phyloP scores from a whole-genome alignment of 1,139 yeast genomes.

The Saccharomyces hybrid region DNA sequence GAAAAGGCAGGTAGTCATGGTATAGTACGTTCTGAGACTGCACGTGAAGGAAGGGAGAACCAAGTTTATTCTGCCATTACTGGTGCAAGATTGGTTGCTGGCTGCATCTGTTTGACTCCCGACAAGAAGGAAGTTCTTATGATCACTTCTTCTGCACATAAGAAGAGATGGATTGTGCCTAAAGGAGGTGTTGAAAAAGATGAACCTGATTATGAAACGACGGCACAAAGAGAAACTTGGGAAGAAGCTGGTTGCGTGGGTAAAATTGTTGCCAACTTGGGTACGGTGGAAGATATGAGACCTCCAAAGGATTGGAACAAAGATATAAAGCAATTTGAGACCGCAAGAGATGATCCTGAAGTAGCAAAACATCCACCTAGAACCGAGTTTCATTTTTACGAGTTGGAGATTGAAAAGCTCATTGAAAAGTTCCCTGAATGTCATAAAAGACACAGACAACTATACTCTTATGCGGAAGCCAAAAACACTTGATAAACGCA shows the following conservation, averaged over 20 bases:
- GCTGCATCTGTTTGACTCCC: conserved; percentile 66
- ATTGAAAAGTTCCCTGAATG: conserved; percentile 70
- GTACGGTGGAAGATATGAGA: conserved; percentile 60
- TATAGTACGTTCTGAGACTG: conserved; percentile 14
- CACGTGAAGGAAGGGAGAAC: conserved; percentile 30
- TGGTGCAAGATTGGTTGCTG: conserved; percentile 83
- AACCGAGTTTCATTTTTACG: conserved; percentile 78
- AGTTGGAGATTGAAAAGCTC: conserved; percentile 53
- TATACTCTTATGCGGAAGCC: conserved; percentile 76
- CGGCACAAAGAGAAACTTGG: conserved; percentile 91
- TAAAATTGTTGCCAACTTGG: conserved; percentile 45
- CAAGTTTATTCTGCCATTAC: conserved; percentile 46
- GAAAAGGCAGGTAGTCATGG: background rate
- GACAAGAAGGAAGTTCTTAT: conserved; percentile 58
- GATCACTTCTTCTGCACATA: conserved; percentile 64
- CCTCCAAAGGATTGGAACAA: conserved; percentile 53
- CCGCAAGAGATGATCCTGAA: conserved; percentile 15
- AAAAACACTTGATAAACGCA: conserved; percentile 48
- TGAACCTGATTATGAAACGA: conserved; percentile 46
- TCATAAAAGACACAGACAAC: conserved; percentile 50
- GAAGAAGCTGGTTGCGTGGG: conserved; percentile 94
- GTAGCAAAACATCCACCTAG: conserved; percentile 43
- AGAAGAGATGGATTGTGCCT: conserved; percentile 76
- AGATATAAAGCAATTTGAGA: conserved; percentile 24
- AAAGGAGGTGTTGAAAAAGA: conserved; percentile 93